A percentile compares a stretch with the other conserved stretches of the same genome.
Evolutionary conservation across 2,329 filamentous ascomycete genomes (phyloP).

Genomic region (Verticillium tricorpus): DNA sequence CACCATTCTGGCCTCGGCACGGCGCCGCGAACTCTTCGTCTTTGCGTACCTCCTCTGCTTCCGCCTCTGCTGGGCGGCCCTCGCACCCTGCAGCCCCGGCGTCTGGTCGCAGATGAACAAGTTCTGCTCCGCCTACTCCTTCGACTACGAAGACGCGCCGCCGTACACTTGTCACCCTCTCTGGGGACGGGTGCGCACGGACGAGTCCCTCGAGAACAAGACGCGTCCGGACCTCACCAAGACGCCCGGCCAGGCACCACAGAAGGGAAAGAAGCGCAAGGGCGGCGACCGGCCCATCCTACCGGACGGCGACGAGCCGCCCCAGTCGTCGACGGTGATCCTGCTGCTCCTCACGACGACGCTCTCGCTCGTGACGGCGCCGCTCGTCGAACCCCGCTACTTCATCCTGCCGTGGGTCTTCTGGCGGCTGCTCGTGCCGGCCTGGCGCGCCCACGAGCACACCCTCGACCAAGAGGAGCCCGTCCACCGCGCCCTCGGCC

Average conservation of each 20-base stretch:
- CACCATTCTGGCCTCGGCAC: conserved; percentile 49
- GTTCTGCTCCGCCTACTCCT: not conserved
- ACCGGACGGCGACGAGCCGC: conserved; percentile 15
- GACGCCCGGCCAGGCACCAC: conserved; percentile 15
- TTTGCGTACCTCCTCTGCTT: conserved; percentile 67
- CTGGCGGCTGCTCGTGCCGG: conserved; percentile 77
- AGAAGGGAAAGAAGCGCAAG: conserved; percentile 5
- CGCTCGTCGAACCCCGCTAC: conserved; percentile 91
- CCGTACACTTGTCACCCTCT: not conserved
- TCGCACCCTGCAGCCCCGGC: conserved; percentile 40
- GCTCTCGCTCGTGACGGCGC: conserved; percentile 79
- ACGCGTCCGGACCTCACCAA: conserved; percentile 1
- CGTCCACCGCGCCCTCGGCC: conserved; percentile 2
- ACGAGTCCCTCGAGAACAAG: not conserved
- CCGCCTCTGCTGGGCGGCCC: conserved; percentile 62
- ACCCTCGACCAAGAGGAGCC: not conserved
- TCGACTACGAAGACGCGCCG: not conserved
- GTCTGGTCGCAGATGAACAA: not conserved
- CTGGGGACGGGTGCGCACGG: not conserved
- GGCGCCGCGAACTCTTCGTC: conserved; percentile 63
- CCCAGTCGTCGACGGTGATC: conserved; percentile 46
- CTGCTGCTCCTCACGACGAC: conserved; percentile 64
- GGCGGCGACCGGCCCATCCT: not conserved
- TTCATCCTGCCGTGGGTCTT: conserved; percentile 95
- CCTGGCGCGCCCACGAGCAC: conserved; percentile 24